Conservation (phyloP, 306 rosid species). For the Rosa lucieae region DNA sequence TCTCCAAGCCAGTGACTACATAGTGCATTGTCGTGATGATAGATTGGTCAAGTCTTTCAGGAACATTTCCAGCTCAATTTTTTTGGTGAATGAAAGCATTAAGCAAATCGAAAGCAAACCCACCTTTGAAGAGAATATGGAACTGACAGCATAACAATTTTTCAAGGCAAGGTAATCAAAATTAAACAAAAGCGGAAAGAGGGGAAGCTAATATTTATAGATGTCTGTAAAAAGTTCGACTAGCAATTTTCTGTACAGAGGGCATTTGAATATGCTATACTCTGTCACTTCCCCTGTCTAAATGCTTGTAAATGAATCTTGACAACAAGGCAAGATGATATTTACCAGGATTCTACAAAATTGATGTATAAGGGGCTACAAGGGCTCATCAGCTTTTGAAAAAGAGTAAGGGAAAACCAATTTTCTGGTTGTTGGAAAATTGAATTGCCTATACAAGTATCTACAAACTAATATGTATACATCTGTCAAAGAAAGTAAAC, state of each 20-base stretch:
- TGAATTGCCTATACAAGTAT: constrained; percentile 61
- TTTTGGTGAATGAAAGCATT: not conserved
- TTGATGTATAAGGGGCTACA: constrained; percentile 7
- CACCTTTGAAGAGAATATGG: not conserved
- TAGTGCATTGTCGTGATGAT: not conserved
- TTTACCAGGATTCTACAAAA: constrained; percentile 34
- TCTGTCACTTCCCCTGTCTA: constrained; percentile 20
- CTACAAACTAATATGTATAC: constrained; percentile 44
- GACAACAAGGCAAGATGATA: constrained; percentile 25
- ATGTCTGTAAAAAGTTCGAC: not conserved
- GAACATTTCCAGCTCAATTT: not conserved
- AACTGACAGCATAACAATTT: not conserved
- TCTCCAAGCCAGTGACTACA: not conserved
- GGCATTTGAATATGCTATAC: constrained; percentile 23
- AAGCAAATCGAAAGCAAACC: not conserved
- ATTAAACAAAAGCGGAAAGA: not conserved
- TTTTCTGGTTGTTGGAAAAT: constrained; percentile 45
- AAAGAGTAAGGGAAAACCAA: constrained; percentile 19
- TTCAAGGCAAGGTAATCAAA: not conserved
- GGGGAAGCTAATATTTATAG: not conserved
- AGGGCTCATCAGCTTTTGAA: constrained; percentile 19
- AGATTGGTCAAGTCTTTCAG: not conserved
- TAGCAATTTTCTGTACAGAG: constrained; percentile 33
- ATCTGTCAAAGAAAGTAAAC: constrained; percentile 10
- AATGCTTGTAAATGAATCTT: not conserved